Base-by-base conservation (phyloP, 1,284 basidiomycete genomes). In the Trichosporon sp. region DNA sequence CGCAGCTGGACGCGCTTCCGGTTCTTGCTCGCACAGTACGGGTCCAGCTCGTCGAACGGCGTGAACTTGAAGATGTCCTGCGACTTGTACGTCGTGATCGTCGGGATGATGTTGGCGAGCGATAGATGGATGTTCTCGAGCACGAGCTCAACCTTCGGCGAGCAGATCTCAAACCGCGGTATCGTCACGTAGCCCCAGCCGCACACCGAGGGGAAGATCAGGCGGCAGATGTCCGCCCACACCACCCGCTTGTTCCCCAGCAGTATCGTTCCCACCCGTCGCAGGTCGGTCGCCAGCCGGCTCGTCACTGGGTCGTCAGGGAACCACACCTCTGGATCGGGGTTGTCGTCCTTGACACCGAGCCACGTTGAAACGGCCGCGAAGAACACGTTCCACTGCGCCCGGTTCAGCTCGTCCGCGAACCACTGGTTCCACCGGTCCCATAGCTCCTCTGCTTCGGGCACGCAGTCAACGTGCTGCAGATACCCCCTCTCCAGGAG, bases 101-200 rank as follows among this genome's bases (percentile, higher is more conserved):
- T 69, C 13, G 71, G 71, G 21, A 72, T 38, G 18, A 72, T 23
- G 29, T 72, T 72, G 15, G 66, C 66, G 18, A 72, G 34, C 11
- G 68, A 65, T 23, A 72, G n/a, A 42, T 67, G 58, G 11, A 69
- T 34, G 32, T 72, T 72, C 65, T 72, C 71, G 8, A 72, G 64
- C 2, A 72, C 68, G 4, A 69, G 62, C 53, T 72, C 71, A 5
- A 72, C n/a, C 12, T 32, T 62, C 6, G 68, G 66, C 13, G 58
- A 38, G 25, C 44, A 42, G 4, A 66, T 29, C 65, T 72, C 71
- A 25, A 72, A 8, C 11, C 71, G 68, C 0, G 71, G 71, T 25
- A 72, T 18, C 21, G 71, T 47, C 13, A 72, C 27, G 53, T 65
- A 72, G 2, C 71, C 68, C n/a, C 51, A 31, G 7, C 64, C 64